These are phyloP conservation scores for Aspergillus novoparasiticus DNA, from an alignment of 2,329 filamentous ascomycete species.

Conservation along the genomic window DNA sequence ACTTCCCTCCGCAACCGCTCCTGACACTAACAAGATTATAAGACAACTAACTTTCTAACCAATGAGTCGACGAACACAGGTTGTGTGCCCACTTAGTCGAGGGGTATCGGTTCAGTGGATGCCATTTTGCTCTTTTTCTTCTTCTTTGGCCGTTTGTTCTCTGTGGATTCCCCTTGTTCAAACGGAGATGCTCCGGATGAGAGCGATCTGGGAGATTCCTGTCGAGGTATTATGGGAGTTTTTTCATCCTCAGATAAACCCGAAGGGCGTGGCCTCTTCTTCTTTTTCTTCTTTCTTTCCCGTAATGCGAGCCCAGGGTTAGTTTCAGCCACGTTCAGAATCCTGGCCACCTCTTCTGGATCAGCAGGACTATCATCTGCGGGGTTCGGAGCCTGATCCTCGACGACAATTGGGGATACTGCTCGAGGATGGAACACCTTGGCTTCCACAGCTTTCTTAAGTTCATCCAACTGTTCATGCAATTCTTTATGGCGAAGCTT, in stretches of 20 bases:
- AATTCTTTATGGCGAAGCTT: conserved; percentile 2
- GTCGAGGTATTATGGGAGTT: background rate
- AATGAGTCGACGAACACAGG: background rate
- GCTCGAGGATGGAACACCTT: background rate
- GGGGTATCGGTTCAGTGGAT: conserved; percentile 3
- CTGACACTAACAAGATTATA: background rate
- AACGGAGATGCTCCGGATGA: conserved; percentile 1
- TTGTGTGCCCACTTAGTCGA: conserved; percentile 7
- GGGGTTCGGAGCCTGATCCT: background rate
- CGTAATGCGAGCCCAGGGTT: conserved; percentile 11
- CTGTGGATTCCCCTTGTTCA: background rate
- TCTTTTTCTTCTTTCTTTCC: conserved; percentile 13
- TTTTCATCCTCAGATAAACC: conserved; percentile 10
- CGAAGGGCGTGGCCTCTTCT: conserved; percentile 14
- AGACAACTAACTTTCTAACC: background rate
- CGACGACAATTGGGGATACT: background rate
- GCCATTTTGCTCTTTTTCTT: conserved; percentile 18
- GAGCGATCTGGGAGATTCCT: conserved; percentile 10
- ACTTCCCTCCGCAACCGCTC: background rate
- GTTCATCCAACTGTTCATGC: conserved; percentile 9
- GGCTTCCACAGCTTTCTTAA: conserved; percentile 6
- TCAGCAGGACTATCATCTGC: background rate
- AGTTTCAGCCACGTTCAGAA: conserved; percentile 2
- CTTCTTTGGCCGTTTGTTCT: conserved; percentile 18
- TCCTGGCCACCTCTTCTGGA: background rate